Evolutionary conservation across 1,284 basidiomycete species (phyloP).

Genomic region (Microbotryum saponariae): DNA sequence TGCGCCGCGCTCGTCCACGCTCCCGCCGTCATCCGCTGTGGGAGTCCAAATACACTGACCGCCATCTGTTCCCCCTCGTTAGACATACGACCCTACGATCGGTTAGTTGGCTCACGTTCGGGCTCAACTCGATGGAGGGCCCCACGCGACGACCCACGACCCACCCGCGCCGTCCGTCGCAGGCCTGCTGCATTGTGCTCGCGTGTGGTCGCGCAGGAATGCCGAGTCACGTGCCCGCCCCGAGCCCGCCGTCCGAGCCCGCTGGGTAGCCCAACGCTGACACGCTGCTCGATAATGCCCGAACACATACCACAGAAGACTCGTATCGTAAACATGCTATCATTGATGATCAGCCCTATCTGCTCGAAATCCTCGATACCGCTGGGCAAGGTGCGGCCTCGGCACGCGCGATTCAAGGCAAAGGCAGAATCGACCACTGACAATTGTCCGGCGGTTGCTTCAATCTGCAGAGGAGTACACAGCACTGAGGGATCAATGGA

Average conservation of each 20-base stretch:
- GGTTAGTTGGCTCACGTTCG: no score
- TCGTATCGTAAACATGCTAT: slow-evolving; percentile 44
- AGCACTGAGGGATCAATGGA: slow-evolving; percentile 43
- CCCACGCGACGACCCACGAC: no score
- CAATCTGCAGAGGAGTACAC: slow-evolving; percentile 41
- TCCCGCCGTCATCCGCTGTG: no score
- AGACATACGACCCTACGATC: no score
- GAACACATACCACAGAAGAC: slow-evolving; percentile 32
- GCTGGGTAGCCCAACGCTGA: neutral
- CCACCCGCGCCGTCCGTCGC: no score
- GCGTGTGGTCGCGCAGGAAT: neutral
- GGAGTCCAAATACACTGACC: no score
- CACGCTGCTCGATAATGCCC: neutral
- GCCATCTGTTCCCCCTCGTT: no score
- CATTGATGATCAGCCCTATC: slow-evolving; percentile 43
- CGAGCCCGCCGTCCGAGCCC: no score
- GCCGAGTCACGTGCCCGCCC: no score
- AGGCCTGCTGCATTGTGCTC: neutral
- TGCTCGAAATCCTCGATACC: slow-evolving; percentile 43
- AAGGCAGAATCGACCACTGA: no score
- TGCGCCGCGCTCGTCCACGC: no score
- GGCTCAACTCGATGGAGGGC: no score
- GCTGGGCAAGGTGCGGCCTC: slow-evolving; percentile 34
- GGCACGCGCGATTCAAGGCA: neutral
- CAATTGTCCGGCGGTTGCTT: neutral